These are phyloP conservation scores for Ascoidea tarda DNA, from an alignment of 805 yeast species.

Conservation along the genomic window DNA sequence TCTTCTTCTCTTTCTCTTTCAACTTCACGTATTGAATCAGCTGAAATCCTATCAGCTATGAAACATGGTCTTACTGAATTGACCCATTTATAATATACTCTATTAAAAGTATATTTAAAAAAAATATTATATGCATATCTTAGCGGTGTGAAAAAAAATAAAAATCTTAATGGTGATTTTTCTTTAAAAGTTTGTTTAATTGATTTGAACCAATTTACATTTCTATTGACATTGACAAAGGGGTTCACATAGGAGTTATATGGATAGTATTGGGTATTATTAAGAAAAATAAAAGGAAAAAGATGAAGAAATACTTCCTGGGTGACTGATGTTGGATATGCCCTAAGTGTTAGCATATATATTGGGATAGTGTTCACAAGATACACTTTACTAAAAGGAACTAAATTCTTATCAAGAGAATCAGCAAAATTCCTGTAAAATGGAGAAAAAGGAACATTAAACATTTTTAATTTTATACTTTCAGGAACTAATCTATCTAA, in stretches of 20 bases:
- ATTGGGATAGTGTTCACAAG: constrained; percentile 19
- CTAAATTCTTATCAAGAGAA: not conserved
- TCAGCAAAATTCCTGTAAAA: constrained; percentile 4
- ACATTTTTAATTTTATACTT: constrained; percentile 17
- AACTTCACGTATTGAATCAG: constrained; percentile 18
- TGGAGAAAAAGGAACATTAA: constrained; percentile 13
- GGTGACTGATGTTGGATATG: constrained; percentile 1
- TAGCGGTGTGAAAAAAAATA: constrained; percentile 7
- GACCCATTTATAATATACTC: constrained; percentile 22
- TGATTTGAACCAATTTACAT: not conserved
- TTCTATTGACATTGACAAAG: too few species aligned
- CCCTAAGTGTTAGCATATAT: constrained; percentile 15
- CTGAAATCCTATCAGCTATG: constrained; percentile 19
- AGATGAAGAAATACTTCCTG: constrained; percentile 5
- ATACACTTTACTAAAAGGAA: constrained; percentile 6
- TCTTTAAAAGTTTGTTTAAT: not conserved
- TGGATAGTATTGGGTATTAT: not conserved
- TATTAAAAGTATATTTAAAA: constrained; percentile 16
- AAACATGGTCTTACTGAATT: constrained; percentile 20
- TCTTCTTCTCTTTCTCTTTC: constrained; percentile 19
- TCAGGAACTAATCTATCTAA: constrained; percentile 17
- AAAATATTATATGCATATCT: constrained; percentile 10
- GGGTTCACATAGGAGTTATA: not conserved
- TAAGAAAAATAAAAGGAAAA: constrained; percentile 14
- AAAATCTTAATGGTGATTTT: constrained; percentile 7